Evolutionary conservation across 192 early-diverging fungal genomes (phyloP).

Genomic region (Backusella psychrophila): DNA sequence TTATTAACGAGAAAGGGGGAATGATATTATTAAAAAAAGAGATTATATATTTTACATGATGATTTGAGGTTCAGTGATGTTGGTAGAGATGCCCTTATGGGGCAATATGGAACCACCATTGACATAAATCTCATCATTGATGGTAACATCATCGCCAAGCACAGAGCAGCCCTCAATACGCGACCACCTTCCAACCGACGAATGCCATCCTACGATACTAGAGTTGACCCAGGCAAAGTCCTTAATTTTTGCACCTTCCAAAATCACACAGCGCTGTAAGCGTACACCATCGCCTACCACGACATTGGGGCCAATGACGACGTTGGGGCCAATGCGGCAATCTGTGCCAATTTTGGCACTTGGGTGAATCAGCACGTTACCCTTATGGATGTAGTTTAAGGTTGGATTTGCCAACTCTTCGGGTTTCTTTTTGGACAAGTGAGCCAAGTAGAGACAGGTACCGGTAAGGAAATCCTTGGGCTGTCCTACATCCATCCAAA

Average conservation of each 20-base stretch:
- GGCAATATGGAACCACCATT: slow-evolving; percentile 95
- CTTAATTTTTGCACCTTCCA: slow-evolving; percentile 81
- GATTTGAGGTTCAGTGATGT: slow-evolving; percentile 90
- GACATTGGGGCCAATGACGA: slow-evolving; percentile 89
- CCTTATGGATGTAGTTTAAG: slow-evolving; percentile 67
- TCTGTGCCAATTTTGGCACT: slow-evolving; percentile 91
- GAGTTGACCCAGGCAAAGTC: slow-evolving; percentile 90
- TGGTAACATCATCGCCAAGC: slow-evolving; percentile 94
- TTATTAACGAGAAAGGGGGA: background rate
- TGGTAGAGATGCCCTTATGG: slow-evolving; percentile 89
- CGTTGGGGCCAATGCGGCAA: slow-evolving; percentile 98
- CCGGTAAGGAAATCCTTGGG: slow-evolving; percentile 98
- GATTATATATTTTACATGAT: slow-evolving; percentile 75
- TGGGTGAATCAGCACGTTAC: slow-evolving; percentile 91
- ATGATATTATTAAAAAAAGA: background rate
- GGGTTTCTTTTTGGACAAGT: slow-evolving; percentile 77
- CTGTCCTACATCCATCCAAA: slow-evolving; percentile 99
- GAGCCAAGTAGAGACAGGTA: slow-evolving; percentile 87
- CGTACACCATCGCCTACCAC: slow-evolving; percentile 94
- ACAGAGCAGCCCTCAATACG: slow-evolving; percentile 94
- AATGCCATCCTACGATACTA: slow-evolving; percentile 96
- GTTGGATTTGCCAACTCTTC: slow-evolving; percentile 65
- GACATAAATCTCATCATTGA: slow-evolving; percentile 90
- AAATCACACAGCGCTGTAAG: slow-evolving; percentile 82
- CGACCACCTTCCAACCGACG: slow-evolving; percentile 91